Evolutionary conservation across 345 rosid species (phyloP), one percentile per base, ranked within the genome.

Genomic region (Dipteronia sinensis): DNA sequence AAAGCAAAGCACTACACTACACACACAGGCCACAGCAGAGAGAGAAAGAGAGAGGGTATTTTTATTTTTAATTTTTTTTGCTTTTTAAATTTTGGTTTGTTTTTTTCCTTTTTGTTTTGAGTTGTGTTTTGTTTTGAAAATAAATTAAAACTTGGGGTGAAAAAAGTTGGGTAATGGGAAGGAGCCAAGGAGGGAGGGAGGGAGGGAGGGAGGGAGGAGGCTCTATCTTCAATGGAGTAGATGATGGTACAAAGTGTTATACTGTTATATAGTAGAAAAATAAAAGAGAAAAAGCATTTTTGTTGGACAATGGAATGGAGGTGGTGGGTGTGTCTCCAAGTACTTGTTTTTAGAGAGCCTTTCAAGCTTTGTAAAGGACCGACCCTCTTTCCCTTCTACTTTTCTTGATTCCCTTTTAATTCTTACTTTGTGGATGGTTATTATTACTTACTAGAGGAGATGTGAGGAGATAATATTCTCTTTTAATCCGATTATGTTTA

Each of bases 51-150:
- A 59, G 25, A 59, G n/a, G 13, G 13, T 27, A 46, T 59, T 12
- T 19, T 56, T 58, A 1, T 20, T 53, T 31, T 46, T 65, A 46
- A 69, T 76, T 74, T 78, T 78, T 76, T 69, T 44, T 75, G 34
- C 63, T 27, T 69, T 27, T 27, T 46, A 67, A 38, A 58, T 29
- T 78, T 72, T 17, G 51, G 16, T 69, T 76, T 80, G 72, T 76
- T 76, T 80, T 74, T 69, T 71, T 64, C 67, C 77, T 49, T 67
- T 71, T 87, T 81, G 84, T 80, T 80, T 72, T 77, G 55, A 69
- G 69, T 62, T 67, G 79, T 78, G 78, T 76, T 74, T 74, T 79
- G 81, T 76, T 67, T 67, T 42, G 79, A 51, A 31, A 19, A 16
- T 10, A 12, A 51, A 20, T 7, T n/a, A 59, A 58, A 64, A 27